These are phyloP conservation scores for Massarina eburnea DNA, from an alignment of 2,329 filamentous ascomycete species.

Conservation along the genomic window DNA sequence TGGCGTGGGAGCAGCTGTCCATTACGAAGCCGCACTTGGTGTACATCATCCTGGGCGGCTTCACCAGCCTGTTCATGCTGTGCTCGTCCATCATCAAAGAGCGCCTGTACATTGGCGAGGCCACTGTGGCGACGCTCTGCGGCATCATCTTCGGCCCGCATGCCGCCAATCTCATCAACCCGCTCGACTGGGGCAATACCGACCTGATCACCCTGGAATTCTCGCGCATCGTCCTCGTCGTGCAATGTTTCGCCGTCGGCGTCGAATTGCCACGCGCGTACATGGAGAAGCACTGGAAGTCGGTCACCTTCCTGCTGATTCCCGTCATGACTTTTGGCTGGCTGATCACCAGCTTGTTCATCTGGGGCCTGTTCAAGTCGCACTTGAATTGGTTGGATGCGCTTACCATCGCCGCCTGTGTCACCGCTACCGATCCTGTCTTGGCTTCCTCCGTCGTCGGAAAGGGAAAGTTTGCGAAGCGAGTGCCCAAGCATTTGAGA, in stretches of 20 bases:
- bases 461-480: slow-evolving; percentile 97
- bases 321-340: slow-evolving; percentile 98
- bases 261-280: slow-evolving; percentile 91
- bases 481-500: slow-evolving; percentile 94
- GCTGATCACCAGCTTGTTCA: slow-evolving; percentile 87
- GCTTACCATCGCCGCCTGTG: slow-evolving; percentile 83
- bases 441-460: slow-evolving; percentile 96
- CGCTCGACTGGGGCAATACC: slow-evolving; percentile 73
- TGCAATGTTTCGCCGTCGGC: slow-evolving; percentile 89
- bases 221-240: slow-evolving; percentile 83
- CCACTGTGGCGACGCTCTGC: slow-evolving; percentile 86
- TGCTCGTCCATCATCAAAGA: slow-evolving; percentile 98
- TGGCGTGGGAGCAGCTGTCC: slow-evolving; percentile 77
- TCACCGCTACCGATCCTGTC: slow-evolving; percentile 96
- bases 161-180: slow-evolving; percentile 79
- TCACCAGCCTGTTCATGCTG: slow-evolving; percentile 97
- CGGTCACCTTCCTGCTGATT: slow-evolving; percentile 81
- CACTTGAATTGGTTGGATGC: slow-evolving; percentile 86
- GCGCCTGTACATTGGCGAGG: slow-evolving; percentile 97
- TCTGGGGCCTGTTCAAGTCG: slow-evolving; percentile 83
- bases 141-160: slow-evolving; percentile 88
- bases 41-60: slow-evolving; percentile 96
- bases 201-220: slow-evolving; percentile 89
- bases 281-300: slow-evolving; percentile 98
- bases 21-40: slow-evolving; percentile 96